Evolutionary conservation across 805 yeast genomes (phyloP).

Genomic region (Nakazawaea sp.): DNA sequence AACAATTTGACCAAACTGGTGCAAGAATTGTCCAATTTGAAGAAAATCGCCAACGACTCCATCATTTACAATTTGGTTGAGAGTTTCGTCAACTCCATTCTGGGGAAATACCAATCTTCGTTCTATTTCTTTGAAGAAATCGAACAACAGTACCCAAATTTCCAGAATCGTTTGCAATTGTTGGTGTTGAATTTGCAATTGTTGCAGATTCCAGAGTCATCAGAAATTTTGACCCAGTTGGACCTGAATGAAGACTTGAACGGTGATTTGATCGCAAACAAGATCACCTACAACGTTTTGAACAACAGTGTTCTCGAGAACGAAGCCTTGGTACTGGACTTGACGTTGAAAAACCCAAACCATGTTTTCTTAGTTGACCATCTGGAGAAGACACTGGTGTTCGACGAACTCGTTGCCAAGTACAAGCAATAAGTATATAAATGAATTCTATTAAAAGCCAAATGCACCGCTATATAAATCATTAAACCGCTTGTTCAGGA

Average conservation of each 20-base stretch:
- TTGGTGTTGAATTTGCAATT: slow-evolving; percentile 73
- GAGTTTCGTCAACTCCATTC: slow-evolving; percentile 52
- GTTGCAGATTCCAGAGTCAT: slow-evolving; percentile 77
- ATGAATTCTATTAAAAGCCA: not conserved
- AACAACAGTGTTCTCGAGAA: slow-evolving; percentile 33
- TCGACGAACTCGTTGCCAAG: slow-evolving; percentile 64
- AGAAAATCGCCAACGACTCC: slow-evolving; percentile 58
- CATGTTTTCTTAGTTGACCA: slow-evolving; percentile 55
- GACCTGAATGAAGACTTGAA: slow-evolving; percentile 15
- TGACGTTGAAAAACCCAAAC: slow-evolving; percentile 40
- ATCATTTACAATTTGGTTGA: slow-evolving; percentile 74
- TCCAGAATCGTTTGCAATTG: slow-evolving; percentile 53
- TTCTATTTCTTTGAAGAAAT: slow-evolving; percentile 78
- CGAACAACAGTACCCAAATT: slow-evolving; percentile 45
- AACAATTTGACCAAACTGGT: slow-evolving; percentile 38
- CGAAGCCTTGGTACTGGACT: slow-evolving; percentile 35
- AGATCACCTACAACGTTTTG: slow-evolving; percentile 55
- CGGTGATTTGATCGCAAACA: slow-evolving; percentile 53
- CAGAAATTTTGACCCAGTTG: slow-evolving; percentile 46
- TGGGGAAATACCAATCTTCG: slow-evolving; percentile 32
- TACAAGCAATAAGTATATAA: slow-evolving; percentile 22
- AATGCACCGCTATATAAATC: not conserved
- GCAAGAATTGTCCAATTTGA: slow-evolving; percentile 35
- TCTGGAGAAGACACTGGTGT: slow-evolving; percentile 53
- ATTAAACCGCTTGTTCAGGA: not conserved